Conservation (phyloP, 192 early-diverging fungal species). For the Gaertneriomyces sp. region DNA sequence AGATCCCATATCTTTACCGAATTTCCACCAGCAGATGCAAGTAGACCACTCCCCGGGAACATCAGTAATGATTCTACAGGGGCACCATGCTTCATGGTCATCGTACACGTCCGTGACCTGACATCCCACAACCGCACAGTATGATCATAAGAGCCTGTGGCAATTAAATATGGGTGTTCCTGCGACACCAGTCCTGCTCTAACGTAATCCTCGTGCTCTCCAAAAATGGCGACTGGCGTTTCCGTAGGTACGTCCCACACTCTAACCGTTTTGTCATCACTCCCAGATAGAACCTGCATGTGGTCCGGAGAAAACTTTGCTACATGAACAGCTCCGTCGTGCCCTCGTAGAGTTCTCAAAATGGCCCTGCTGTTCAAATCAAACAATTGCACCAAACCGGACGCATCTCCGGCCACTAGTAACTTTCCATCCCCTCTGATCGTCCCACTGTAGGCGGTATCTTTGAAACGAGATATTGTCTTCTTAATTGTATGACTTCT, state of each 20-base stretch:
- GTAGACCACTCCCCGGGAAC: constrained; percentile 75
- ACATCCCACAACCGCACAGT: constrained; percentile 91
- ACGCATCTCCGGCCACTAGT: constrained; percentile 88
- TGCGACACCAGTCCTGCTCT: constrained; percentile 67
- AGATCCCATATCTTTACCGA: constrained; percentile 86
- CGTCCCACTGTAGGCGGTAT: constrained; percentile 75
- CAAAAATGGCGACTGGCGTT: constrained; percentile 61
- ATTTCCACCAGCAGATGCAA: constrained; percentile 76
- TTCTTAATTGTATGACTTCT: constrained; percentile 81
- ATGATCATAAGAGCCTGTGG: constrained; percentile 91
- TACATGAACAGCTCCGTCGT: constrained; percentile 71
- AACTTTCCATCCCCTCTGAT: constrained; percentile 86
- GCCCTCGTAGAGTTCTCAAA: constrained; percentile 59
- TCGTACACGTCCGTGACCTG: constrained; percentile 66
- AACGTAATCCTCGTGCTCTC: constrained; percentile 89
- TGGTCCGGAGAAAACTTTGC: constrained; percentile 77
- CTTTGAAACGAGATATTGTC: constrained; percentile 89
- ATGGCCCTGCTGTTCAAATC: constrained; percentile 51
- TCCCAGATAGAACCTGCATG: constrained; percentile 77
- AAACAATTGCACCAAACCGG: constrained; percentile 69
- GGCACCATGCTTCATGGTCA: constrained; percentile 74
- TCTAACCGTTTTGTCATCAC: constrained; percentile 88
- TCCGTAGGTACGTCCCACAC: constrained; percentile 93
- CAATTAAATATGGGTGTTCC: constrained; percentile 76
- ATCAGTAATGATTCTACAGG: constrained; percentile 88